These are phyloP conservation scores for Sphagnurus paluster DNA, from an alignment of 1,284 basidiomycete species.

Conservation along the genomic window DNA sequence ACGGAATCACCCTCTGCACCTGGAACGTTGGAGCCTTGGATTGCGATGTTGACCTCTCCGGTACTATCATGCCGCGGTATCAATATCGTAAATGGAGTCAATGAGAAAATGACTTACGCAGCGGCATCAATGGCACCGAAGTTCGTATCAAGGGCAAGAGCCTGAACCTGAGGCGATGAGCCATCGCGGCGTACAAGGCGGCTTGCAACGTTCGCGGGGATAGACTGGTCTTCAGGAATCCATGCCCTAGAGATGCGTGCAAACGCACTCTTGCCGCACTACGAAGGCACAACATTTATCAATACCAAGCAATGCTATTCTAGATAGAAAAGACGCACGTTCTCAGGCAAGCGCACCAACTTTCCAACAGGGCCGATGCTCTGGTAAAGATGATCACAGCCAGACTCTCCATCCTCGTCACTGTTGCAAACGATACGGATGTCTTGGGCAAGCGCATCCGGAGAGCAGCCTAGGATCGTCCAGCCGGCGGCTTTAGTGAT, in stretches of 20 bases:
- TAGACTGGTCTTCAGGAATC: slow-evolving; percentile 40
- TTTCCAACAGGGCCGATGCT: slow-evolving; percentile 44
- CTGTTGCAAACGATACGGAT: slow-evolving; percentile 7
- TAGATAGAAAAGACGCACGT: slow-evolving; percentile 30
- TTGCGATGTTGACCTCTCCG: slow-evolving; percentile 12
- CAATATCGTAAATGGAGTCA: neutral
- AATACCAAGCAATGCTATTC: neutral
- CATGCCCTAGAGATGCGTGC: slow-evolving; percentile 44
- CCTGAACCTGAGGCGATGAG: slow-evolving; percentile 35
- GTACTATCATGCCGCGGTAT: slow-evolving; percentile 8
- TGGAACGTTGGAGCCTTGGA: slow-evolving; percentile 10
- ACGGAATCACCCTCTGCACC: slow-evolving; percentile 9
- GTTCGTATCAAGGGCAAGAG: slow-evolving; percentile 41
- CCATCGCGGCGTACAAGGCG: slow-evolving; percentile 35
- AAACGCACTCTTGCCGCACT: slow-evolving; percentile 51
- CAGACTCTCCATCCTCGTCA: slow-evolving; percentile 13
- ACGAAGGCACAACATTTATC: neutral
- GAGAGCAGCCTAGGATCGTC: slow-evolving; percentile 47
- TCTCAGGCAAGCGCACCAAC: slow-evolving; percentile 49
- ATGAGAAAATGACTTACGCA: slow-evolving; percentile 19
- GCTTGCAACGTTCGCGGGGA: slow-evolving; percentile 32
- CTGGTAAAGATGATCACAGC: slow-evolving; percentile 45
- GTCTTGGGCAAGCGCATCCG: slow-evolving; percentile 35
- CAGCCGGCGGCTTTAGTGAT: slow-evolving; percentile 53
- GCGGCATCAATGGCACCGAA: slow-evolving; percentile 36